Evolutionary conservation across 2,329 filamentous ascomycete species (phyloP).

Genomic region (Microsporum canis): DNA sequence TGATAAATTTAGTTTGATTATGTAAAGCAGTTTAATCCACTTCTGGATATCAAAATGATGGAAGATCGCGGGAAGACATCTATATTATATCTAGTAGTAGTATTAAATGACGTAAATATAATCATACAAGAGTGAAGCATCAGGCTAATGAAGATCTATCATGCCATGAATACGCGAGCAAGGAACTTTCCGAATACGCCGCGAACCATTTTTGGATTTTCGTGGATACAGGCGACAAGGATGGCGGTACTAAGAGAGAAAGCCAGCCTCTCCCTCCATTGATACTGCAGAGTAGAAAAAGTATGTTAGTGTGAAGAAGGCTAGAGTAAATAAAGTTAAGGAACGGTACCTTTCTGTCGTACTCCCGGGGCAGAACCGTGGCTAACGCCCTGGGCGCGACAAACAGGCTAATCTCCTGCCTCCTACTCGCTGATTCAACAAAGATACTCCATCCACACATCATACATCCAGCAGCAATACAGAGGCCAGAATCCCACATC

Average conservation of each 20-base stretch:
- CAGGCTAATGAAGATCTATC: neutral
- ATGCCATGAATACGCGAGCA: constrained; percentile 34
- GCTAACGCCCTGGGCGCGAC: constrained; percentile 68
- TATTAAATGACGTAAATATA: neutral
- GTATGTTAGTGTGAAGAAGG: constrained; percentile 1
- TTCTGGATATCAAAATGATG: neutral
- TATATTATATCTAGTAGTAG: neutral
- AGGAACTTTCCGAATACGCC: constrained; percentile 57
- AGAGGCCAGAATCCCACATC: constrained; percentile 51
- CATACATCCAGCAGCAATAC: constrained; percentile 59
- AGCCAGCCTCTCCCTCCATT: constrained; percentile 55
- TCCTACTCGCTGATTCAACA: constrained; percentile 52
- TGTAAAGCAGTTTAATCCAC: neutral
- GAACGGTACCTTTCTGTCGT: constrained; percentile 40
- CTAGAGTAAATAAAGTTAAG: constrained; percentile 3
- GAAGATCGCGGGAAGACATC: neutral
- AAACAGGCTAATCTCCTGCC: constrained; percentile 68
- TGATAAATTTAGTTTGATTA: neutral
- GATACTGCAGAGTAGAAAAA: constrained; percentile 35
- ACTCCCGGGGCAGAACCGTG: constrained; percentile 60
- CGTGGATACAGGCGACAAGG: constrained; percentile 55
- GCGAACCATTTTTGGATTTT: constrained; percentile 52
- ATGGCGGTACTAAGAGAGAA: constrained; percentile 60
- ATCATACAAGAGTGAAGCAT: neutral
- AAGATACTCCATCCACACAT: constrained; percentile 76